phyloP scores from a whole-genome alignment of 345 rosid species.

The Rhizophora apiculata region DNA sequence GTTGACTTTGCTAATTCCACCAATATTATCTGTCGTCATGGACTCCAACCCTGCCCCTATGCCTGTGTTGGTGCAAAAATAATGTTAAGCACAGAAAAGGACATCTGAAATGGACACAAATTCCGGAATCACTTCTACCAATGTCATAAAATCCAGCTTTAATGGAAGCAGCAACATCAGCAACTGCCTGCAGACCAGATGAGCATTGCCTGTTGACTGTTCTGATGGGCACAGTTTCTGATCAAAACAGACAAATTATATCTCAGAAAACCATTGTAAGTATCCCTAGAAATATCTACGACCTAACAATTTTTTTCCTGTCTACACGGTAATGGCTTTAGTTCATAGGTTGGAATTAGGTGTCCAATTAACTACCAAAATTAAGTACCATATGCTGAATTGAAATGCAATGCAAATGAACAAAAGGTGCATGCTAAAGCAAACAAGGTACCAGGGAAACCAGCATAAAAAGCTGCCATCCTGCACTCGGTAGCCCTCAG shows the following conservation, averaged over 20 bases:
- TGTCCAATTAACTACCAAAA: too few species aligned
- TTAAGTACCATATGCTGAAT: too few species aligned
- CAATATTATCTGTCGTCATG: conserved; percentile 53
- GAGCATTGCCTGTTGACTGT: conserved; percentile 96
- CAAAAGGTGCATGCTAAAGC: neutral
- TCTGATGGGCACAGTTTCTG: conserved; percentile 85
- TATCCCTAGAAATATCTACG: too few species aligned
- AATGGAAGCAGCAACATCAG: conserved; percentile 85
- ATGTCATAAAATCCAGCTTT: conserved; percentile 87
- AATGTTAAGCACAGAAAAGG: conserved; percentile 9
- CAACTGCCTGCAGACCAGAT: conserved; percentile 98
- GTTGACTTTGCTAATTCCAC: conserved; percentile 33
- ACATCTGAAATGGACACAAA: neutral
- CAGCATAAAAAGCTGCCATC: conserved; percentile 92
- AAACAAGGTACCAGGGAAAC: conserved; percentile 65
- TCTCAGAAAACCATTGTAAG: too few species aligned
- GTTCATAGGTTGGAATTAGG: too few species aligned
- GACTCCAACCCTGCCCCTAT: conserved; percentile 90
- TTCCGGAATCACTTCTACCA: conserved; percentile 35
- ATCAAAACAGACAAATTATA: conserved; percentile 32
- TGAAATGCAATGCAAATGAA: too few species aligned
- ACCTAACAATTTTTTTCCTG: too few species aligned
- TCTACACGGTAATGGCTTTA: too few species aligned
- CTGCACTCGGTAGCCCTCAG: conserved; percentile 78
- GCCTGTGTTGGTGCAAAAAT: conserved; percentile 38